phyloP scores from a whole-genome alignment of 768 basidiomycete genomes.

The Rhizopogon roseolus region DNA sequence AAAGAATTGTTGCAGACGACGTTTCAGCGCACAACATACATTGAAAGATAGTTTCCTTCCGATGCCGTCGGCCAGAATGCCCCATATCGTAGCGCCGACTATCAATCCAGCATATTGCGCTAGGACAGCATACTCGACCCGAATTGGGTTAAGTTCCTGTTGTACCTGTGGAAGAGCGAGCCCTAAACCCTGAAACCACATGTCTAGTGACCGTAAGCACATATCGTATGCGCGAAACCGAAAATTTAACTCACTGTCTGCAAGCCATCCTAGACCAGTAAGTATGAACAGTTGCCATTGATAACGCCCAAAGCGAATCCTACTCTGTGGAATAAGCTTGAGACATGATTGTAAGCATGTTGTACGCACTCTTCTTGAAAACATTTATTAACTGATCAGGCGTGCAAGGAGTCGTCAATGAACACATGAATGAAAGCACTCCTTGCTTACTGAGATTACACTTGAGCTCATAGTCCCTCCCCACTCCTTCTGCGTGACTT shows the following conservation, averaged over 20 bases:
- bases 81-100: slow-evolving; percentile 46
- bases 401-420: background rate
- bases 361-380: slow-evolving; percentile 39
- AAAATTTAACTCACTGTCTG: slow-evolving; percentile 34
- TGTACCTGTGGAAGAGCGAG: slow-evolving; percentile 40
- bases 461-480: slow-evolving; percentile 28
- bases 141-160: slow-evolving; percentile 36
- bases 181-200: slow-evolving; percentile 45
- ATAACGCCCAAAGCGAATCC: slow-evolving; percentile 48
- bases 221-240: slow-evolving; percentile 23
- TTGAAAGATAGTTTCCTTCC: slow-evolving; percentile 45
- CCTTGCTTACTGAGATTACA: slow-evolving; percentile 24
- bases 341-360: background rate
- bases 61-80: slow-evolving; percentile 43
- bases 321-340: slow-evolving; percentile 8
- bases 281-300: slow-evolving; percentile 43
- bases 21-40: slow-evolving; percentile 2
- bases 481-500: slow-evolving; percentile 19
- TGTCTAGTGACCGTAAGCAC: slow-evolving; percentile 12
- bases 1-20: background rate
- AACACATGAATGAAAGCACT: background rate
- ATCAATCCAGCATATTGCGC: slow-evolving; percentile 45
- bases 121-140: slow-evolving; percentile 41
- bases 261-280: slow-evolving; percentile 44
- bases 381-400: slow-evolving; percentile 37